phyloP scores from a whole-genome alignment of 2,329 filamentous ascomycete genomes.

The Aspergillus oerlinghausenensis region DNA sequence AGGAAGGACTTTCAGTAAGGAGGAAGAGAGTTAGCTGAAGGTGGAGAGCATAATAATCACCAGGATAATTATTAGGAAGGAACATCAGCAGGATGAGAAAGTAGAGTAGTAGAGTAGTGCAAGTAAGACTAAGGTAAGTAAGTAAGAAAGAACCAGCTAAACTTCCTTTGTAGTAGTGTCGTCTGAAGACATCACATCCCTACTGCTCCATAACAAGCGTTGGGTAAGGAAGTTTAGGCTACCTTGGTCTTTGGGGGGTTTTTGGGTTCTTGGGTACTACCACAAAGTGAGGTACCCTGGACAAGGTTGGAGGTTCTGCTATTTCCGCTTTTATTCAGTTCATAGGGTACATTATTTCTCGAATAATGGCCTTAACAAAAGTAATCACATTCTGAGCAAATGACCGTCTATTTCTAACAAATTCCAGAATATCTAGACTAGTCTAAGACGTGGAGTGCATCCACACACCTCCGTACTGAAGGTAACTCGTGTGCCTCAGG shows the following conservation, averaged over 20 bases:
- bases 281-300: neutral
- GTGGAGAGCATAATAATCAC: neutral
- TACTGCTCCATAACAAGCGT: neutral
- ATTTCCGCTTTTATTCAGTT: neutral
- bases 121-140: neutral
- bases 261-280: neutral
- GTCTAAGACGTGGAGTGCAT: neutral
- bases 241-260: neutral
- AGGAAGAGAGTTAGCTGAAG: neutral
- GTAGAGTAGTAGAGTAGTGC: too few species aligned
- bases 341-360: neutral
- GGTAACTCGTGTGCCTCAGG: neutral
- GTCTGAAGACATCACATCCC: neutral
- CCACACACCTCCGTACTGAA: neutral
- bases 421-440: neutral
- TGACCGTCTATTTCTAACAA: neutral
- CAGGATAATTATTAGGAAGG: neutral
- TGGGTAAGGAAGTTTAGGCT: neutral
- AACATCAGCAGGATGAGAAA: neutral
- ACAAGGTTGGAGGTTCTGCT: neutral
- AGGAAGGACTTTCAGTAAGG: neutral
- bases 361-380: neutral
- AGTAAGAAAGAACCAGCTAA: neutral
- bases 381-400: too few species aligned
- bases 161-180: neutral